Evolutionary conservation across 1,284 basidiomycete species (phyloP), one percentile per base, ranked within the genome.

Genomic region (Tetrapyrgos nigripes): DNA sequence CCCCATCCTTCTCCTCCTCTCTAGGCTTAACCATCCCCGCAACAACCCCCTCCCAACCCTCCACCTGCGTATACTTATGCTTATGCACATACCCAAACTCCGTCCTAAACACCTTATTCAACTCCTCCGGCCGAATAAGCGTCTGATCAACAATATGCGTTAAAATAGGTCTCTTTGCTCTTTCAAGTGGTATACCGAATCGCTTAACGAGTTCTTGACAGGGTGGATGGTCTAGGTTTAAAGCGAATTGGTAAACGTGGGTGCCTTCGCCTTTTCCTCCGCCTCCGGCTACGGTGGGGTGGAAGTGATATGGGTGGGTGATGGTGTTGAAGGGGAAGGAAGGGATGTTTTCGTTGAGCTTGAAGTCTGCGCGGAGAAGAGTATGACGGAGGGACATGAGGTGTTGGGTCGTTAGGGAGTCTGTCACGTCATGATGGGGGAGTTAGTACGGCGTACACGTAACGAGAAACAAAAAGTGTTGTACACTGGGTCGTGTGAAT

Each of bases 41-140:
- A 17, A 71, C 62, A 35, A 64, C 68, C 23, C 62, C 37, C 23
- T 68, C 64, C 70, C 69, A 71, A 9, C 56, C 62, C 2, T 68
- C 65, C 13, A 70, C 66, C 17, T 66, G 64, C 33, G 65, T 66
- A 44, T 67, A 65, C n/a, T 66, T 53, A 44, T 65, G 67, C 58
- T 6, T 59, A 60, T 4, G 68, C 66, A 13, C 68, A 66, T 28
- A 70, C 33, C 24, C 58, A 49, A 40, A 68, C 63, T 8, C 67
- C 66, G 51, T 58, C 55, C n/a, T 64, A 60, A 46, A 71, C 66
- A 44, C 69, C 68, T 10, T 58, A 55, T 24, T 70, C 62, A 35
- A 61, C 55, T 28, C 70, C 60, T 23, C 65, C 66, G 21, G 63
- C 62, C 49, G 64, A 59, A 40, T n/a, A n/a, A 40, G 37, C 17